Evolutionary conservation across 371 early-diverging fungal species (phyloP).

Genomic region (Coemansia sp.): DNA sequence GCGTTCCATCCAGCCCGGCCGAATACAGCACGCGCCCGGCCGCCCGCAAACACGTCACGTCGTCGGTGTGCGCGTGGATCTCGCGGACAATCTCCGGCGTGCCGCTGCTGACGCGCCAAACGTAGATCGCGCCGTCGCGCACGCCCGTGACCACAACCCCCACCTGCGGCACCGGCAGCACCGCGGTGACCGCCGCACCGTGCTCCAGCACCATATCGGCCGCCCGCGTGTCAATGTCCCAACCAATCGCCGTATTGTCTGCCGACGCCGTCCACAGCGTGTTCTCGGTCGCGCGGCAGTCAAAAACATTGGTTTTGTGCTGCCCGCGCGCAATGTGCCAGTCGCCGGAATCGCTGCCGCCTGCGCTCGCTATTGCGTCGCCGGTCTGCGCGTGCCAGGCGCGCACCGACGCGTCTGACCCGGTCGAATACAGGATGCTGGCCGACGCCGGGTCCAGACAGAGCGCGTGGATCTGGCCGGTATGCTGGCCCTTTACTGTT

Average conservation of each 20-base stretch:
- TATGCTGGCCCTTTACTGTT: slow-evolving; percentile 53
- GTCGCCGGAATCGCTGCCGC: neutral
- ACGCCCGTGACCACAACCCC: slow-evolving; percentile 57
- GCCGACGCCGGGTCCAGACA: slow-evolving; percentile 43
- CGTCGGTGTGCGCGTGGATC: slow-evolving; percentile 59
- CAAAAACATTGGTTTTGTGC: slow-evolving; percentile 38
- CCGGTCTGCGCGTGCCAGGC: slow-evolving; percentile 57
- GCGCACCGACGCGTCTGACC: slow-evolving; percentile 60
- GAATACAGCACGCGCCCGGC: slow-evolving; percentile 52
- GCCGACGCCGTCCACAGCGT: slow-evolving; percentile 55
- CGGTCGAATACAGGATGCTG: slow-evolving; percentile 51
- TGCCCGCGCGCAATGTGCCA: slow-evolving; percentile 45
- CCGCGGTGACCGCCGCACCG: slow-evolving; percentile 56
- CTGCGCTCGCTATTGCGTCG: neutral
- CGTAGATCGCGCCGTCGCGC: slow-evolving; percentile 59
- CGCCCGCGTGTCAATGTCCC: slow-evolving; percentile 55
- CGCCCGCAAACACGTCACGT: slow-evolving; percentile 52
- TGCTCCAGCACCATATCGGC: slow-evolving; percentile 55
- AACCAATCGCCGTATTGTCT: slow-evolving; percentile 58
- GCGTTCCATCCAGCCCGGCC: slow-evolving; percentile 58
- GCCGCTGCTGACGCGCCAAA: slow-evolving; percentile 54
- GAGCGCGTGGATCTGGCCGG: slow-evolving; percentile 56
- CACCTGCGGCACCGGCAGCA: slow-evolving; percentile 49
- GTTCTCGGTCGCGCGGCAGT: slow-evolving; percentile 28
- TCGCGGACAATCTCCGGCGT: slow-evolving; percentile 45